phyloP scores from a whole-genome alignment of 2,329 filamentous ascomycete species.

The Anisogramma anomala region DNA sequence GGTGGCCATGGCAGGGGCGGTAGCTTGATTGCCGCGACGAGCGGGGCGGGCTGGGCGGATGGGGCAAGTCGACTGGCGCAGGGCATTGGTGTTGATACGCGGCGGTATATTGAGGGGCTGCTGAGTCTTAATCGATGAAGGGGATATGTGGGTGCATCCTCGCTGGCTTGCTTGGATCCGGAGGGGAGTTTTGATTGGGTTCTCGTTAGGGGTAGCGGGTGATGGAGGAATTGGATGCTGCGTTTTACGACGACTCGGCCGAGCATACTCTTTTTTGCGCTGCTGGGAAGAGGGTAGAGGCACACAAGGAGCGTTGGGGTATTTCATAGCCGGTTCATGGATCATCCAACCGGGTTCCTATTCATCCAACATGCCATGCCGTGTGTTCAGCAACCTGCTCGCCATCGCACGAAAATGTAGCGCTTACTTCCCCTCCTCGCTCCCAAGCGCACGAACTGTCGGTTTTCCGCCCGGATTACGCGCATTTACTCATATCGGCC shows the following conservation, averaged over 20 bases:
- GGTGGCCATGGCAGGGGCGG: slow-evolving; percentile 24
- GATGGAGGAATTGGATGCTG: too few species aligned
- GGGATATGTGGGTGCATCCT: not conserved
- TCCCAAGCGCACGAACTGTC: not conserved
- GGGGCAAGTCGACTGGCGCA: slow-evolving; percentile 52
- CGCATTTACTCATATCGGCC: not conserved
- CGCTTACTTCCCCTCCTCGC: too few species aligned
- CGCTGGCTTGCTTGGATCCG: not conserved
- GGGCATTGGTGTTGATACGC: slow-evolving; percentile 67
- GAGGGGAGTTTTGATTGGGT: not conserved
- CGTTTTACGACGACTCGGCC: too few species aligned
- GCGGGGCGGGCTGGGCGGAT: slow-evolving; percentile 35
- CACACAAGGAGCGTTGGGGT: too few species aligned
- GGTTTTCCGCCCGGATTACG: not conserved
- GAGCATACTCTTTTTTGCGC: too few species aligned
- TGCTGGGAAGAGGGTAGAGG: too few species aligned
- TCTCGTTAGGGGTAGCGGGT: too few species aligned
- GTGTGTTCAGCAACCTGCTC: too few species aligned
- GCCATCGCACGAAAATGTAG: too few species aligned
- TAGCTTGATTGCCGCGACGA: slow-evolving; percentile 25
- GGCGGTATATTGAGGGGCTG: slow-evolving; percentile 62
- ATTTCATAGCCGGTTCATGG: too few species aligned
- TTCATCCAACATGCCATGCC: too few species aligned
- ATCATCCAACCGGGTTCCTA: too few species aligned
- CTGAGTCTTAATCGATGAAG: slow-evolving; percentile 46